Evolutionary conservation across 208 protist genomes (phyloP).

Genomic region (Acanthamoeba lenticulata): DNA sequence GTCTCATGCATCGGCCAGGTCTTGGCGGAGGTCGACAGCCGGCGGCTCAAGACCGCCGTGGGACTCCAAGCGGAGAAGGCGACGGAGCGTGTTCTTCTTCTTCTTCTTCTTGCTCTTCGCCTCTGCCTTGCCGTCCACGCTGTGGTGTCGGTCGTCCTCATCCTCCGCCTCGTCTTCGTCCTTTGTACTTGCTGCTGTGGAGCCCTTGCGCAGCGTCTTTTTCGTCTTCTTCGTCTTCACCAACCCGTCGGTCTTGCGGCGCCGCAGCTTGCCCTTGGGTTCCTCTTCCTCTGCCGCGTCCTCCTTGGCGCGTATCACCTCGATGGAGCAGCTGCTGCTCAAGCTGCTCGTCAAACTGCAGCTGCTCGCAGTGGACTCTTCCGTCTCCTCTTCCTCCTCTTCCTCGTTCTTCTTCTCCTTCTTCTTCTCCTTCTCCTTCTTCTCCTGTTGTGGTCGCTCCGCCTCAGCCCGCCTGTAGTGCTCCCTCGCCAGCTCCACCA

Average conservation of each 20-base stretch:
- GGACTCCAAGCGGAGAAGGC: background rate
- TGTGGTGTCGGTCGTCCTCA: background rate
- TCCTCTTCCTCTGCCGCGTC: background rate
- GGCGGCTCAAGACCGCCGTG: background rate
- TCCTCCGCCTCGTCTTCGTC: background rate
- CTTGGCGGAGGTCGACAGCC: too few species aligned
- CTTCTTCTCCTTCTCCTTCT: background rate
- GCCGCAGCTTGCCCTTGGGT: background rate
- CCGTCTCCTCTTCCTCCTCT: background rate
- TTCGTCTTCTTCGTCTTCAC: background rate
- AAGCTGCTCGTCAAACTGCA: background rate
- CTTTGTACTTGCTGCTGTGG: background rate
- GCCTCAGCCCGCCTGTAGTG: background rate
- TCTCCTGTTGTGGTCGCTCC: background rate
- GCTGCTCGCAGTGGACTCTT: too few species aligned
- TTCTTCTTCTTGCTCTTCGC: background rate
- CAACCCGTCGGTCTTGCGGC: background rate
- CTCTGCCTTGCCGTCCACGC: background rate
- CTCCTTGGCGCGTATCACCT: background rate
- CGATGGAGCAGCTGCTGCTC: background rate
- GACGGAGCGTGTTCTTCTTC: background rate
- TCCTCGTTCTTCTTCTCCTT: background rate
- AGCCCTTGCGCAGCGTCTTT: background rate
- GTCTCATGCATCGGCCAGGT: too few species aligned
- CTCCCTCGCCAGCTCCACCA: slow-evolving; percentile 32